These are phyloP conservation scores for Claviceps sp. DNA, from an alignment of 2,329 filamentous ascomycete species.

Conservation along the genomic window DNA sequence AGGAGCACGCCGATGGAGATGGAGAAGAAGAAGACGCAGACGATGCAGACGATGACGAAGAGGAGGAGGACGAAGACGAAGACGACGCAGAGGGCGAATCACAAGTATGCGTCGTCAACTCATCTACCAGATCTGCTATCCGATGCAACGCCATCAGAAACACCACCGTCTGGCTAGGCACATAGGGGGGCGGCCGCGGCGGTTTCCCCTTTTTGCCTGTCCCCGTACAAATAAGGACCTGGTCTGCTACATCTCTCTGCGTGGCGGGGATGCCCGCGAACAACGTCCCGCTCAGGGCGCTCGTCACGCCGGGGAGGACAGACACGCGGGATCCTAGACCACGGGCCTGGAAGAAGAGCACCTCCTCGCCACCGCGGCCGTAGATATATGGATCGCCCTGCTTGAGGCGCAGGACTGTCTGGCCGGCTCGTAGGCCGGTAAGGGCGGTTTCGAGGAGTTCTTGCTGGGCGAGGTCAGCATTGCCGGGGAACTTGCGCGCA, in stretches of 20 bases:
- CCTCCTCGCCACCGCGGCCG: constrained; percentile 87
- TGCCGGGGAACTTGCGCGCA: constrained; percentile 93
- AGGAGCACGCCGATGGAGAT: too few species aligned
- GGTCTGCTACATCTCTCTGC: constrained; percentile 79
- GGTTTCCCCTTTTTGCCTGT: constrained; percentile 82
- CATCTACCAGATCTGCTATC: constrained; percentile 57
- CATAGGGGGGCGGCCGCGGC: constrained; percentile 68
- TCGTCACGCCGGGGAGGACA: constrained; percentile 84
- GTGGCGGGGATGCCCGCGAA: constrained; percentile 83
- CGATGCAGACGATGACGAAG: too few species aligned
- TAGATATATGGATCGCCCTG: constrained; percentile 97
- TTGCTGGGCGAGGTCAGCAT: constrained; percentile 84
- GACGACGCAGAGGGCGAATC: constrained; percentile 3
- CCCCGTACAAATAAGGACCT: constrained; percentile 91
- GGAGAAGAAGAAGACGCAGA: too few species aligned
- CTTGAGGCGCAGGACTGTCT: constrained; percentile 78
- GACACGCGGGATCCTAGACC: constrained; percentile 50
- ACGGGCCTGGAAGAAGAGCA: constrained; percentile 62
- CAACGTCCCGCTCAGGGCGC: constrained; percentile 71
- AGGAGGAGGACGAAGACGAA: not conserved
- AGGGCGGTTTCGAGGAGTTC: constrained; percentile 74
- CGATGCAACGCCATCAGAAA: constrained; percentile 94
- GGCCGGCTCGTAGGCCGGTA: constrained; percentile 48
- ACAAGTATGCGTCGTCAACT: constrained; percentile 30
- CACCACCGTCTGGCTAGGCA: constrained; percentile 67